Conservation (phyloP, 108 stramenopile genomes). For the Nannochloropsis gaditana region DNA sequence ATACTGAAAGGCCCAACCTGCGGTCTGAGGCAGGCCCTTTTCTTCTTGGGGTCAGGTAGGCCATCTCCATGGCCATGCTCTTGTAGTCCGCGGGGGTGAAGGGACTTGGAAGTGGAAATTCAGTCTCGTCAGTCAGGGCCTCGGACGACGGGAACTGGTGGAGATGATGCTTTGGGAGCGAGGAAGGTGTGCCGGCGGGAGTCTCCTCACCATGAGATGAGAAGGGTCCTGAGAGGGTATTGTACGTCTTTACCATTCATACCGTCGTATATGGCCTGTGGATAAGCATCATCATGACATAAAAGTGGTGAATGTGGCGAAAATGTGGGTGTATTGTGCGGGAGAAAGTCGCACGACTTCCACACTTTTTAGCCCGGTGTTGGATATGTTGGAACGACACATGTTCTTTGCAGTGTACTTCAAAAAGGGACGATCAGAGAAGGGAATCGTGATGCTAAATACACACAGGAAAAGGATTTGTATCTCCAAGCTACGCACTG, state of each 20-base stretch:
- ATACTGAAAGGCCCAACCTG: neutral
- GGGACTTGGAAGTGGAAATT: neutral
- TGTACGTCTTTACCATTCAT: conserved; percentile 20
- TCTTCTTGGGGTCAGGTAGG: neutral
- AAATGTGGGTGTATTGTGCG: too few relatives aligned
- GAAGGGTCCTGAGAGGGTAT: neutral
- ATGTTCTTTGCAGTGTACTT: too few relatives aligned
- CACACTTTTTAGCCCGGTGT: too few relatives aligned
- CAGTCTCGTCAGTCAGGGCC: neutral
- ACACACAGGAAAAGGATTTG: too few relatives aligned
- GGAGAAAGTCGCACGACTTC: too few relatives aligned
- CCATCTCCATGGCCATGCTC: neutral
- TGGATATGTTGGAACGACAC: too few relatives aligned
- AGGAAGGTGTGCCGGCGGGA: neutral
- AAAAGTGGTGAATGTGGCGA: too few relatives aligned
- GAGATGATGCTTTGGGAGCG: neutral
- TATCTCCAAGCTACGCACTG: too few relatives aligned
- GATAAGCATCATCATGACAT: neutral
- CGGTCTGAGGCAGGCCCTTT: neutral
- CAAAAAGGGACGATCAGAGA: too few relatives aligned
- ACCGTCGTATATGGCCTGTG: neutral
- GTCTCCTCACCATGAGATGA: neutral
- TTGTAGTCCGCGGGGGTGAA: neutral
- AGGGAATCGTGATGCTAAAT: too few relatives aligned
- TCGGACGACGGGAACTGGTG: neutral